Conservation (phyloP, 192 early-diverging fungal species). For the Kappamyces sp. region DNA sequence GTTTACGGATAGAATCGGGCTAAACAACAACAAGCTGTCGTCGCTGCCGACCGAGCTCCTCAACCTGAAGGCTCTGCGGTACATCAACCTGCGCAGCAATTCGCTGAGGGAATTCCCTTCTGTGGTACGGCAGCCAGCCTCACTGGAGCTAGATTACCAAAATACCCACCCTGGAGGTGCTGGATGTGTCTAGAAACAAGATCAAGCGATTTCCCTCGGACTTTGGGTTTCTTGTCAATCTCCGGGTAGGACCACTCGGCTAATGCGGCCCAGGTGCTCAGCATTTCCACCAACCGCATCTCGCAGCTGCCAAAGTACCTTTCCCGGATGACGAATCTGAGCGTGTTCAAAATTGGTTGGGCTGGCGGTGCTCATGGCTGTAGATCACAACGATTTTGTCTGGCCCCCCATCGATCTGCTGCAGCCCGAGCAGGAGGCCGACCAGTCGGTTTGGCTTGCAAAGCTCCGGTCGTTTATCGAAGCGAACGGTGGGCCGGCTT, state of each 20-base stretch:
- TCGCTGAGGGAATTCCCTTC: constrained; percentile 31
- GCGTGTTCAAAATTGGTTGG: constrained; percentile 37
- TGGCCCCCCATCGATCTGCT: constrained; percentile 36
- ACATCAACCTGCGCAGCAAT: constrained; percentile 39
- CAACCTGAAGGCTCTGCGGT: constrained; percentile 23
- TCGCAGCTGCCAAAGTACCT: constrained; percentile 28
- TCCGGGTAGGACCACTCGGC: constrained; percentile 14
- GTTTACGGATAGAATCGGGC: constrained; percentile 23
- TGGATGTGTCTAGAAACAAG: constrained; percentile 40
- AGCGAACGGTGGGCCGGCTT: neutral
- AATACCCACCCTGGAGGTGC: constrained; percentile 27
- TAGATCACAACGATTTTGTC: constrained; percentile 32
- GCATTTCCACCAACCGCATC: constrained; percentile 30
- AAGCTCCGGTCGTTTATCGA: neutral
- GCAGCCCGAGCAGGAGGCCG: constrained; percentile 15
- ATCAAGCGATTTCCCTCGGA: constrained; percentile 25
- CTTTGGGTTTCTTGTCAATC: constrained; percentile 29
- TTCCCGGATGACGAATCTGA: constrained; percentile 21
- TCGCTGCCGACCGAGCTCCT: constrained; percentile 23
- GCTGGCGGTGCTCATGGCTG: neutral
- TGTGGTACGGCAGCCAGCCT: constrained; percentile 12
- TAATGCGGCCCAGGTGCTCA: neutral
- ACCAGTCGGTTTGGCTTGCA: constrained; percentile 3
- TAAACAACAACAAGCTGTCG: constrained; percentile 32
- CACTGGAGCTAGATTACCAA: constrained; percentile 21